Conservation (phyloP, 345 rosid genomes). For the Ceriops decandra region DNA sequence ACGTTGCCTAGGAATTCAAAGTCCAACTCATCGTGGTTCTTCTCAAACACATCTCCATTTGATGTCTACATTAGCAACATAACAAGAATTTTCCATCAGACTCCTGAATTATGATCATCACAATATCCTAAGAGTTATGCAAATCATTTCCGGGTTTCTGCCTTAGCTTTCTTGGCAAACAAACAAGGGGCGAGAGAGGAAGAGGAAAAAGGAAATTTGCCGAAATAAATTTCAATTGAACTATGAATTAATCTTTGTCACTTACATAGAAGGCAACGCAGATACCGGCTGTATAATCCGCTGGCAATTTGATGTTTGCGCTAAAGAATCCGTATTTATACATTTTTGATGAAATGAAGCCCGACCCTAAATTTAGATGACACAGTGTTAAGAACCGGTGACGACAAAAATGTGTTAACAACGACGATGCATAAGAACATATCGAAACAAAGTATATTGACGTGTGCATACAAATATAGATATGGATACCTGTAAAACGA, state of each 20-base stretch:
- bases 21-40: conserved; percentile 87
- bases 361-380: conserved; percentile 48
- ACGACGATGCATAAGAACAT: no score
- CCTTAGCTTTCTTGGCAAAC: no score
- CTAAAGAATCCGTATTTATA: conserved; percentile 82
- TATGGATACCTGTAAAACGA: conserved; percentile 49
- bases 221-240: background rate
- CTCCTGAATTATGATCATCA: background rate
- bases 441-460: no score
- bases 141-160: no score
- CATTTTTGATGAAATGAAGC: conserved; percentile 80
- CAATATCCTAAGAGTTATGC: no score
- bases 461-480: background rate
- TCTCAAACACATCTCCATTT: conserved; percentile 74
- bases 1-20: conserved; percentile 88
- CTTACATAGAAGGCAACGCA: conserved; percentile 86
- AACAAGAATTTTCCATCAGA: background rate
- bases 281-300: conserved; percentile 78
- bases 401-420: background rate
- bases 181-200: no score
- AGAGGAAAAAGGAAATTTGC: no score
- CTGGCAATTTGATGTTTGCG: conserved; percentile 81
- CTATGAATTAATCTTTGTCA: background rate
- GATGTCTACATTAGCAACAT: conserved; percentile 50
- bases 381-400: background rate